Conservation (phyloP, 202 grass and related monocot genomes). For the Setaria viridis region DNA sequence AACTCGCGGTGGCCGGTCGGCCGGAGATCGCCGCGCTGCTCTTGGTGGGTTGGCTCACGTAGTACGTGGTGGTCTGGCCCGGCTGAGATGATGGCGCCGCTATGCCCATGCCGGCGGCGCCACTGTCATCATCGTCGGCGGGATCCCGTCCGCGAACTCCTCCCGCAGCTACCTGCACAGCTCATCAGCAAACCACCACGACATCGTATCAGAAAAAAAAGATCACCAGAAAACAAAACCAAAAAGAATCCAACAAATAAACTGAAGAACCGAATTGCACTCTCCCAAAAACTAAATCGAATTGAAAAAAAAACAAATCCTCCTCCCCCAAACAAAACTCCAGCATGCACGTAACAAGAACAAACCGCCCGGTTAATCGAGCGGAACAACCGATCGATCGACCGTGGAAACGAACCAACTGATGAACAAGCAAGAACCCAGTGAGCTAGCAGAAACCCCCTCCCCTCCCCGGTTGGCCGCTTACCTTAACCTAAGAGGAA, state of each 20-base stretch:
- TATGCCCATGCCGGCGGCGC: constrained; percentile 82
- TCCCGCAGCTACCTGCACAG: constrained; percentile 17
- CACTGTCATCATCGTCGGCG: constrained; percentile 63
- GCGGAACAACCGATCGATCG: constrained; percentile 1
- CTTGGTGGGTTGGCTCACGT: constrained; percentile 56
- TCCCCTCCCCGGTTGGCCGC: not conserved
- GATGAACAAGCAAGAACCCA: not conserved
- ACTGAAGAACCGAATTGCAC: constrained; percentile 9
- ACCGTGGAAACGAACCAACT: not conserved
- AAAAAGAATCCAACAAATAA: not conserved
- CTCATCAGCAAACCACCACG: not conserved
- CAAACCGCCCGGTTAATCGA: not conserved
- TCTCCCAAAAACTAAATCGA: not conserved
- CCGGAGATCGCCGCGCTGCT: constrained; percentile 49
- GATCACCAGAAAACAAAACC: not conserved
- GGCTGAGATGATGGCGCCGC: constrained; percentile 66
- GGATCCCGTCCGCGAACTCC: constrained; percentile 16
- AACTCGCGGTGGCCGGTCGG: constrained; percentile 49
- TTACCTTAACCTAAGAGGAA: constrained; percentile 59
- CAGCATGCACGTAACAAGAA: not conserved
- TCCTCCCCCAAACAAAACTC: not conserved
- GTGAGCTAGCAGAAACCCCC: not conserved
- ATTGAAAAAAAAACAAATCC: not conserved
- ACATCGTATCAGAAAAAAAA: not conserved
- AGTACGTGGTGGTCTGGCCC: constrained; percentile 47